Base-by-base conservation (phyloP, 1,139 yeast species). In the Yamadazyma mexicana region DNA sequence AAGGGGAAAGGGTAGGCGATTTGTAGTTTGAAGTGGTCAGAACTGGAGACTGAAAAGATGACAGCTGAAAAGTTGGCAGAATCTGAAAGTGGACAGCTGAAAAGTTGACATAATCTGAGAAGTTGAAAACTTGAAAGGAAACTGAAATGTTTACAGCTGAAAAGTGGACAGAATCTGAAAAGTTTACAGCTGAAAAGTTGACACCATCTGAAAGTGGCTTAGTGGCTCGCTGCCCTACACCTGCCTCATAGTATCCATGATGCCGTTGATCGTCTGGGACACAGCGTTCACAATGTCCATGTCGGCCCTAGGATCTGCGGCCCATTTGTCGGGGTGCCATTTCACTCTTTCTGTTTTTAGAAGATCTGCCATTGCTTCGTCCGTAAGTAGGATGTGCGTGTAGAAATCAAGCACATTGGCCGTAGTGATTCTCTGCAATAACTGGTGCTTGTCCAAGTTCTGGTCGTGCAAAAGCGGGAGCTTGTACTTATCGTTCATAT, bases 251-350 rank as follows among this genome's bases (percentile, higher is more conserved):
- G n/a, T 15, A 20, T 35, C 33, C 17, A 28, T 15, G 20, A 47
- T 34, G 17, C 42, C 31, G 26, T 49, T 49, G 12, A 49, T 32
- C 31, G 43, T 33, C 30, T 41, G 35, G n/a, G 52, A 45, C 10
- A 71, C 49, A 26, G 47, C 48, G 38, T 61, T 62, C 18, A 69
- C 60, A 26, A 64, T 50, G 22, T 61, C 61, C 45, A 46, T 41
- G 39, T 57, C 59, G 34, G 58, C 35, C 34, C 40, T 33, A 35
- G 44, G 36, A 4, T 55, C 55, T 3, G 26, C 4, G 4, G 30
- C 23, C 77, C 77, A 70, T 50, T 71, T 75, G 53, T 83, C 89
- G 1, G 89, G 89, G 54, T 83, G 89, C 88, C 88, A 83, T 44
- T 76, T 61, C 3, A 81, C 56, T 43, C 88, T 52, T 50, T 82